phyloP scores from a whole-genome alignment of 202 grass and related monocot genomes.

The Zizania palustris region DNA sequence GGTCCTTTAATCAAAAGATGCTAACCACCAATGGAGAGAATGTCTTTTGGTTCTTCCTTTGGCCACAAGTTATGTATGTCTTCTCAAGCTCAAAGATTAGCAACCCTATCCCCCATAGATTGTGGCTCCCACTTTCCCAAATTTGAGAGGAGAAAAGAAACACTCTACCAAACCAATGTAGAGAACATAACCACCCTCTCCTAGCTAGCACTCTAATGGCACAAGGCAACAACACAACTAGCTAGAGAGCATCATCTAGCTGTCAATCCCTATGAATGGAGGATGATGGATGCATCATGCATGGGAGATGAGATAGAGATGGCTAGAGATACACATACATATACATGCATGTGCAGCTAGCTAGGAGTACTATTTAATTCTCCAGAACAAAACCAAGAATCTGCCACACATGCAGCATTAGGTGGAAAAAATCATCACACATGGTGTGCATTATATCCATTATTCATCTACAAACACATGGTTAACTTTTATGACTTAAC shows the following conservation, averaged over 20 bases:
- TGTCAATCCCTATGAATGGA: constrained; percentile 14
- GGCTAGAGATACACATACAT: background rate
- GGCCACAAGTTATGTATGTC: constrained; percentile 52
- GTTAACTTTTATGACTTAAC: constrained; percentile 19
- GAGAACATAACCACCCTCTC: constrained; percentile 44
- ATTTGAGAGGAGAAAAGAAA: constrained; percentile 47
- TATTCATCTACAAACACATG: constrained; percentile 6
- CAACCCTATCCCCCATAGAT: constrained; percentile 39
- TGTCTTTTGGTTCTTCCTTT: constrained; percentile 71
- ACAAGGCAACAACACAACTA: constrained; percentile 27
- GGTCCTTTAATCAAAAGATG: constrained; percentile 71
- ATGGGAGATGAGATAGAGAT: background rate
- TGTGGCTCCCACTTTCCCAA: constrained; percentile 66
- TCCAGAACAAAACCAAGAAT: constrained; percentile 11
- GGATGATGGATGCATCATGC: background rate
- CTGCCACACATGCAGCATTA: constrained; percentile 13
- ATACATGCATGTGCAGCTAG: constrained; percentile 37
- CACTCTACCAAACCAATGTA: constrained; percentile 46
- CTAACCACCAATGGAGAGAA: constrained; percentile 52
- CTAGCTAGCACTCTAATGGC: constrained; percentile 40
- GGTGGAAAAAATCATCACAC: background rate
- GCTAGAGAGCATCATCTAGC: constrained; percentile 47
- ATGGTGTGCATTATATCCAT: constrained; percentile 20
- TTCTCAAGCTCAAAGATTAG: constrained; percentile 48
- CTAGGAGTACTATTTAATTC: constrained; percentile 12